Conservation (phyloP, 495 filamentous ascomycete species). For the Penicillium dipodomyicola region DNA sequence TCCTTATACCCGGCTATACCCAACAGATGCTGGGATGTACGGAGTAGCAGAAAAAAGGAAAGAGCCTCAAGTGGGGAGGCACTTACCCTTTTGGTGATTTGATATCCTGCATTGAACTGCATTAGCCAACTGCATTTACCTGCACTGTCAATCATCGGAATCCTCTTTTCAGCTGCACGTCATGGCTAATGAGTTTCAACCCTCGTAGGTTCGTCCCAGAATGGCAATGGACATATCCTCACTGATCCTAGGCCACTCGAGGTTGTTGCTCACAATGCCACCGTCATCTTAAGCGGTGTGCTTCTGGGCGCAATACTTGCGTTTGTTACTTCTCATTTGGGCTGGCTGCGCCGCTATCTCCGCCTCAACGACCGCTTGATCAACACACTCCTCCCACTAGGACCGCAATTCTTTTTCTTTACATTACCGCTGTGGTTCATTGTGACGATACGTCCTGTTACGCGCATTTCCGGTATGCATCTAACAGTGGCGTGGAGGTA, state of each 20-base stretch:
- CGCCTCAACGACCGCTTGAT: not conserved
- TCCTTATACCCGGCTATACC: not conserved
- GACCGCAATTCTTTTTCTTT: not conserved
- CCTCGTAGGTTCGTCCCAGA: not conserved
- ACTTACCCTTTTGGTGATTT: not conserved
- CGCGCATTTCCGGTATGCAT: not conserved
- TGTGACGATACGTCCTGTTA: not conserved
- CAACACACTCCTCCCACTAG: not conserved
- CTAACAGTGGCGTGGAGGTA: not conserved
- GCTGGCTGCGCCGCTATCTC: not conserved
- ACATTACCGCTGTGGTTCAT: not conserved
- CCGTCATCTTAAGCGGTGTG: constrained; percentile 10
- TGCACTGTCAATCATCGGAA: not conserved
- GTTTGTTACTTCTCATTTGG: not conserved
- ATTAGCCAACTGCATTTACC: not conserved
- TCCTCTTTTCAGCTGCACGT: constrained; percentile 1
- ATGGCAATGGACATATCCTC: not conserved
- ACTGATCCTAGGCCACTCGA: not conserved
- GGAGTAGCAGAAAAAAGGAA: not conserved
- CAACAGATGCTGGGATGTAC: not conserved
- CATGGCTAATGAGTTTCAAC: constrained; percentile 1
- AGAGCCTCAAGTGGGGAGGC: not conserved
- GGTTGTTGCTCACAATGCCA: constrained; percentile 3
- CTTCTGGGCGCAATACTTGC: not conserved
- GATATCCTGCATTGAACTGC: not conserved